Conservation (phyloP, 2,329 filamentous ascomycete species). For the Penicillium corylophilum region DNA sequence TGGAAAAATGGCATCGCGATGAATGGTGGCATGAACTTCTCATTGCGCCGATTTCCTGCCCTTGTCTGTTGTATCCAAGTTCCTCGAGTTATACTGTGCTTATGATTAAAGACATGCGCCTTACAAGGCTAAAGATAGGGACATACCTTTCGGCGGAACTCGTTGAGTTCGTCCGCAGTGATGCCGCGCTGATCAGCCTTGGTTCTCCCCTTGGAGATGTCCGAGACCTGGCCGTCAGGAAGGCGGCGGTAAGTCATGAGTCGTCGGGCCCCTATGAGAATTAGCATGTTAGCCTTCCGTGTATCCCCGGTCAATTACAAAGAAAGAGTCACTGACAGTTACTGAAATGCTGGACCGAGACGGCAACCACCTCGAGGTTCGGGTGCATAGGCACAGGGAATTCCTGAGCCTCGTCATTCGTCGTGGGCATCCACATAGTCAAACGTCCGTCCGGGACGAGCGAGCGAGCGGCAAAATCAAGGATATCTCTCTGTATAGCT, state of each 20-base stretch:
- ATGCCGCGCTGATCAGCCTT: conserved; percentile 40
- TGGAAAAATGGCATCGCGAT: background rate
- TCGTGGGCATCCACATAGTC: conserved; percentile 96
- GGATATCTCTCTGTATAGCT: conserved; percentile 84
- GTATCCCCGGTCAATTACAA: background rate
- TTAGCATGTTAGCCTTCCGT: conserved; percentile 1
- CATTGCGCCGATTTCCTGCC: background rate
- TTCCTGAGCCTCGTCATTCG: conserved; percentile 74
- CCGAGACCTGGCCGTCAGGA: conserved; percentile 52
- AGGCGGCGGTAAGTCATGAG: conserved; percentile 81
- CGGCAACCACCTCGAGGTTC: conserved; percentile 67
- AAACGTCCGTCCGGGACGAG: conserved; percentile 77
- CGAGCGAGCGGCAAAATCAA: conserved; percentile 74
- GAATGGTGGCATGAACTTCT: background rate
- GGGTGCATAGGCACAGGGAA: conserved; percentile 76
- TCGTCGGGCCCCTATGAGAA: conserved; percentile 70
- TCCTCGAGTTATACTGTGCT: conserved; percentile 13
- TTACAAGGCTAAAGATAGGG: background rate
- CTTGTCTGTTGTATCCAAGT: background rate
- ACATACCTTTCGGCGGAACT: conserved; percentile 58
- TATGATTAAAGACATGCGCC: background rate
- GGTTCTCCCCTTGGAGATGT: conserved; percentile 33
- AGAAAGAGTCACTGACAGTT: conserved; percentile 62
- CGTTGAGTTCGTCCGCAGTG: conserved; percentile 66
- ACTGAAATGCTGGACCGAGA: conserved; percentile 85